These are phyloP conservation scores for Pseudopyricularia javanii DNA, from an alignment of 2,329 filamentous ascomycete species.

Conservation along the genomic window DNA sequence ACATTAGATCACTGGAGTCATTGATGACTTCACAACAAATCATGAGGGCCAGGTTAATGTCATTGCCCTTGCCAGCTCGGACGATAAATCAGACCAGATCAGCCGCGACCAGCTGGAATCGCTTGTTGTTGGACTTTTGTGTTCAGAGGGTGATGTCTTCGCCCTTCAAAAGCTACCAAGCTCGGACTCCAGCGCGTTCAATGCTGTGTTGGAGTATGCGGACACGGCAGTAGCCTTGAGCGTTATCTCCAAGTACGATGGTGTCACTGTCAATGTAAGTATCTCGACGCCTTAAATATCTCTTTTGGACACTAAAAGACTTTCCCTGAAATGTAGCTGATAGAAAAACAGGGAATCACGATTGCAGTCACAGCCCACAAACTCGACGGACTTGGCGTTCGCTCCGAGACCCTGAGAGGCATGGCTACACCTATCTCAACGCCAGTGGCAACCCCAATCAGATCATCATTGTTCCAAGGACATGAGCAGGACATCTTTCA, in stretches of 20 bases:
- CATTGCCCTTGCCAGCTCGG: slow-evolving; percentile 24
- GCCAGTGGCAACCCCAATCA: slow-evolving; percentile 5
- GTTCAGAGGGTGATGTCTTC: slow-evolving; percentile 36
- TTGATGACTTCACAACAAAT: slow-evolving; percentile 16
- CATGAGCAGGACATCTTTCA: slow-evolving; percentile 2
- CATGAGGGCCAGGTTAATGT: slow-evolving; percentile 45
- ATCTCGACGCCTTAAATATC: background rate
- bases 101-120: slow-evolving; percentile 17
- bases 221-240: slow-evolving; percentile 30
- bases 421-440: slow-evolving; percentile 10
- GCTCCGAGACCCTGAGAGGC: slow-evolving; percentile 6
- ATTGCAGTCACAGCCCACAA: slow-evolving; percentile 4
- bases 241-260: slow-evolving; percentile 27
- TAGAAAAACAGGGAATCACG: slow-evolving; percentile 2
- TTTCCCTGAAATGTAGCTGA: background rate
- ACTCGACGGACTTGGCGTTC: slow-evolving; percentile 7
- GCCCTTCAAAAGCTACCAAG: slow-evolving; percentile 32
- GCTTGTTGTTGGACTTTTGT: slow-evolving; percentile 26
- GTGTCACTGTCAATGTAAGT: slow-evolving; percentile 22
- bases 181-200: slow-evolving; percentile 28
- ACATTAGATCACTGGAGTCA: background rate
- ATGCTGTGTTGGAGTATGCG: slow-evolving; percentile 39
- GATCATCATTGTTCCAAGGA: background rate
- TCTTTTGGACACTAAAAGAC: background rate
- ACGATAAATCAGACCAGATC: background rate